Conservation (phyloP, 2,329 filamentous ascomycete genomes). For the Phyllosticta citriasiana region DNA sequence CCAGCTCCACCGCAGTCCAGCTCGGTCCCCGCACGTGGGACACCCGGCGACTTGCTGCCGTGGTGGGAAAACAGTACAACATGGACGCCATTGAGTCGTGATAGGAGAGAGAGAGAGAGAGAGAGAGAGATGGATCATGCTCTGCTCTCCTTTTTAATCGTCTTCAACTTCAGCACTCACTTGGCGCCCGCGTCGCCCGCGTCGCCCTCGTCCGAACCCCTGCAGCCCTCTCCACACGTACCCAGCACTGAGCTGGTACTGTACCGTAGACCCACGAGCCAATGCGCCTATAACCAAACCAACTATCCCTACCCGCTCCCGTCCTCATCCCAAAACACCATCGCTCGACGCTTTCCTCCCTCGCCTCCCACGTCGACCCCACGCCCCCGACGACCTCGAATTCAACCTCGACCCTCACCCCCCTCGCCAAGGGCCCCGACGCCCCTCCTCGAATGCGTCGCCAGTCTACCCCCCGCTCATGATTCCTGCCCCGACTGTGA, state of each 20-base stretch:
- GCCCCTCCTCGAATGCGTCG: constrained; percentile 1
- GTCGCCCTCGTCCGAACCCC: not conserved
- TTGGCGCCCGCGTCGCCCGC: no score
- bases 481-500: constrained; percentile 7
- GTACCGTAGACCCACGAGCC: not conserved
- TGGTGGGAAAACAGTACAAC: not conserved
- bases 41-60: not conserved
- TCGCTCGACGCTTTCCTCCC: not conserved
- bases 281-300: not conserved
- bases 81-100: not conserved
- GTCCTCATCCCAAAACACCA: not conserved
- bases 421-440: not conserved
- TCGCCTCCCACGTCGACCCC: not conserved
- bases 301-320: not conserved
- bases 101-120: no score
- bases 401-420: not conserved
- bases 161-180: not conserved
- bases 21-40: not conserved
- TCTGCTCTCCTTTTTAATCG: no score
- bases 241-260: not conserved
- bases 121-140: no score
- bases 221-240: not conserved
- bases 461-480: constrained; percentile 2
- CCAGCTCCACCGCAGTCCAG: no score
- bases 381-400: not conserved